Evolutionary conservation across 495 filamentous ascomycete species (phyloP).

Genomic region (Pyronema domesticum): DNA sequence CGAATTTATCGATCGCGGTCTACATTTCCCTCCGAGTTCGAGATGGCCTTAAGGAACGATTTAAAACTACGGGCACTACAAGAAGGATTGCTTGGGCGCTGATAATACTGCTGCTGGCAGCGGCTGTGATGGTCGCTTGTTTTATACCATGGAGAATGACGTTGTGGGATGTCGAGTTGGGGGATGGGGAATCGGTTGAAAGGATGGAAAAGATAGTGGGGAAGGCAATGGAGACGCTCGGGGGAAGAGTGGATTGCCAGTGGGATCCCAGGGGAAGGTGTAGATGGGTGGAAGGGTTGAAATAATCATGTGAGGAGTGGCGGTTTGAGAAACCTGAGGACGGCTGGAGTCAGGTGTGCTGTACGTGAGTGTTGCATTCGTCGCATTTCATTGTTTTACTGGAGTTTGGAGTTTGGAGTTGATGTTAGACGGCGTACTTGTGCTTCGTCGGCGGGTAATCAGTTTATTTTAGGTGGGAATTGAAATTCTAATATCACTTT

Average conservation of each 20-base stretch:
- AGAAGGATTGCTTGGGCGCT: constrained; percentile 3
- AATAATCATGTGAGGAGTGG: too few species aligned
- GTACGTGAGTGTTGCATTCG: too few species aligned
- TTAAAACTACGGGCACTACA: constrained; percentile 3
- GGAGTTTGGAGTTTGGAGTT: constrained; percentile 4
- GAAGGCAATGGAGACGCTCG: too few species aligned
- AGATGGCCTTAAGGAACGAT: constrained; percentile 7
- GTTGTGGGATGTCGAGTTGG: background rate
- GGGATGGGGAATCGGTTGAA: too few species aligned
- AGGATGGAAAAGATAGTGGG: background rate
- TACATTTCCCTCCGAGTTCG: constrained; percentile 12
- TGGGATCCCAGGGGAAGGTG: background rate
- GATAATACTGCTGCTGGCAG: constrained; percentile 4
- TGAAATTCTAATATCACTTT: too few species aligned
- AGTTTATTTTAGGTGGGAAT: too few species aligned
- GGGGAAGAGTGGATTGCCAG: too few species aligned
- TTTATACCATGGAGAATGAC: constrained; percentile 22
- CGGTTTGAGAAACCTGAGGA: too few species aligned
- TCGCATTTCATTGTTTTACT: background rate
- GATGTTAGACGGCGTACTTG: constrained; percentile 3
- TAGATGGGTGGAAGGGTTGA: constrained; percentile 3
- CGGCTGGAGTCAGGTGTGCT: too few species aligned
- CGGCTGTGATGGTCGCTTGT: constrained; percentile 10
- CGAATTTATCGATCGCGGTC: constrained; percentile 11
- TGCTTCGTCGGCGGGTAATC: too few species aligned